Base-by-base conservation (phyloP, 2,329 filamentous ascomycete genomes). In the Lasiodiplodia hormozganensis region DNA sequence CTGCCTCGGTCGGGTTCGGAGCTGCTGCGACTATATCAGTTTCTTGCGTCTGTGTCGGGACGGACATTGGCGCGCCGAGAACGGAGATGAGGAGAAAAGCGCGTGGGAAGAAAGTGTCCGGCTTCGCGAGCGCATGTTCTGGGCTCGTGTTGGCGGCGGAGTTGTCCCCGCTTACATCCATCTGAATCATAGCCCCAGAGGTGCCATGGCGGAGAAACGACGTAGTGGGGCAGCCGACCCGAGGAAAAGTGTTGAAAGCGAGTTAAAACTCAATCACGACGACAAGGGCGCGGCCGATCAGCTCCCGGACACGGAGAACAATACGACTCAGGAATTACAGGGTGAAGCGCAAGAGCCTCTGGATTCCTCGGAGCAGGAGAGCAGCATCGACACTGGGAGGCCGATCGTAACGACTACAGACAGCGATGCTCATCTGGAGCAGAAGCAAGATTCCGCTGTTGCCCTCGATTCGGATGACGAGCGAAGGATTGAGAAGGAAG, bases 31-130 rank as follows among this genome's bases (percentile, higher is more conserved):
- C 74, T 96, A 97, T 73, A 86, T 97, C 36, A 93, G 93, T 1
- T 98, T 98, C 76, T 80, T 99, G 67, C 88, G 95, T 56, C 93
- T 98, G 81, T 87, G 98, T 69, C 93, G 95, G 73, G 95, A 97
- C 74, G 96, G 96, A 2, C 92, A 97, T 75, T 96, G 96, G 89
- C 89, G 92, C 62, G 90, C 91, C 14, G 92, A 94, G 57, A 92
- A 92, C 68, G 88, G 91, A 49, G 93, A 96, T 62, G 92, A 94
- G 40, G 93, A 96, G 80, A 93, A 92, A 76, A 88, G 89, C 34
- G 93, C 94, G 0, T 99, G 96, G 96, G 95, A 98, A 77, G 96
- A 99, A 82, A 93, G 93, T 68, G 92, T 97, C 12, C 88, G 91
- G 36, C 81, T 98, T 58, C 87, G 96, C 62, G 96, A 99, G 78